Conservation (phyloP, 768 basidiomycete species). For the Lactarius psammicola region DNA sequence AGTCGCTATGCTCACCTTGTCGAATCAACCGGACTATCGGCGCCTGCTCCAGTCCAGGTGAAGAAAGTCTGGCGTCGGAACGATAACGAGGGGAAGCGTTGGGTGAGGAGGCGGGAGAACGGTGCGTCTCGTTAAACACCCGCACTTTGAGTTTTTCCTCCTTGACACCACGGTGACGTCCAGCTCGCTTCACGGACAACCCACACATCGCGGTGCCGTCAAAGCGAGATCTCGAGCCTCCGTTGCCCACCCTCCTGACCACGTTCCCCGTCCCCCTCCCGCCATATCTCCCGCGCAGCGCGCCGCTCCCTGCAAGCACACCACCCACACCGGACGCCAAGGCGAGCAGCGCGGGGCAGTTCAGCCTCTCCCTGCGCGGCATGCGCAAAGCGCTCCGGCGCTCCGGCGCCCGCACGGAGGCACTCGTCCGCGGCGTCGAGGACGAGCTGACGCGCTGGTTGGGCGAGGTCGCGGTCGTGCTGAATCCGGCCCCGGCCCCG, state of each 20-base stretch:
- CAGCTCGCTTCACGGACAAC: slow-evolving; percentile 74
- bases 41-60: slow-evolving; percentile 17
- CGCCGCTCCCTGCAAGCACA: slow-evolving; percentile 47
- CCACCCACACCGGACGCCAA: slow-evolving; percentile 42
- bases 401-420: slow-evolving; percentile 50
- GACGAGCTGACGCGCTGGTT: slow-evolving; percentile 64
- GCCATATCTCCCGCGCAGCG: slow-evolving; percentile 60
- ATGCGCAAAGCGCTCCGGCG: slow-evolving; percentile 65
- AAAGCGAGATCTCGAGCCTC: slow-evolving; percentile 51
- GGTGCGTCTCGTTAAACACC: slow-evolving; percentile 42
- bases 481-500: slow-evolving; percentile 43
- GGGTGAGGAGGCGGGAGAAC: slow-evolving; percentile 74
- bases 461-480: slow-evolving; percentile 50
- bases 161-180: slow-evolving; percentile 9
- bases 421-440: slow-evolving; percentile 69
- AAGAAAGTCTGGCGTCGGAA: slow-evolving; percentile 50
- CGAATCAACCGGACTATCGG: not conserved
- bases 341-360: slow-evolving; percentile 70
- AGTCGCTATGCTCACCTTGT: slow-evolving; percentile 55
- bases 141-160: not conserved
- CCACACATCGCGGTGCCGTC: slow-evolving; percentile 67
- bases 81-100: slow-evolving; percentile 76
- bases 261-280: slow-evolving; percentile 82
- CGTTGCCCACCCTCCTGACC: slow-evolving; percentile 43
- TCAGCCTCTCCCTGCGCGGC: slow-evolving; percentile 73